Conservation (phyloP, 163 green algal species). For the Scenedesmus sp. region DNA sequence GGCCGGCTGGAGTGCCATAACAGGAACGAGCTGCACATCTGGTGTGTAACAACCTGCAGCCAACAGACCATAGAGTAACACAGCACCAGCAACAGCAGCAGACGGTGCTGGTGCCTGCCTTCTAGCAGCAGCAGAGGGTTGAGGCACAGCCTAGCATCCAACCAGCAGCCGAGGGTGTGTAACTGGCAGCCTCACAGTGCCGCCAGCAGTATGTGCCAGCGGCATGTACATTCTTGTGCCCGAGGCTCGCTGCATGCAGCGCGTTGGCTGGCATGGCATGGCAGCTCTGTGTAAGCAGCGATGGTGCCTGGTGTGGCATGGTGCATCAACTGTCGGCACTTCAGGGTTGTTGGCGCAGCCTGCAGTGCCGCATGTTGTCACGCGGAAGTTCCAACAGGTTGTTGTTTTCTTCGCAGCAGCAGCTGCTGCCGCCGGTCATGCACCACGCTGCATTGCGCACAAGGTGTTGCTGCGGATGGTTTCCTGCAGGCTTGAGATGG, state of each 20-base stretch:
- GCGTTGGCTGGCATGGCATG: background rate
- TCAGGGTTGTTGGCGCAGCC: too few relatives aligned
- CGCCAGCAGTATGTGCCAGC: background rate
- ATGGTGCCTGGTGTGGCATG: too few relatives aligned
- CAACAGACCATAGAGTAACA: background rate
- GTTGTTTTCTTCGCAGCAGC: background rate
- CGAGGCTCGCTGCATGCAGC: background rate
- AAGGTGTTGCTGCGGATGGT: background rate
- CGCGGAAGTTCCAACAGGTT: too few relatives aligned
- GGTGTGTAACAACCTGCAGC: constrained; percentile 37
- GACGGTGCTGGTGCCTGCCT: background rate
- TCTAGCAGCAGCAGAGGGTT: background rate
- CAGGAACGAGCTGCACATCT: constrained; percentile 61
- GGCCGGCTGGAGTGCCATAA: constrained; percentile 62
- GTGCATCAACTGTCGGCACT: too few relatives aligned
- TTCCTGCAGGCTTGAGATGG: constrained; percentile 62
- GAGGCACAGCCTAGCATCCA: background rate
- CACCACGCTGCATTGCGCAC: background rate
- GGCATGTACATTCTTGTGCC: background rate
- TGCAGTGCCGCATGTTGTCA: too few relatives aligned
- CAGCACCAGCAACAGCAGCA: background rate
- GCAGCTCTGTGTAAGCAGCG: too few relatives aligned
- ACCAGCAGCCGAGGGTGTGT: background rate
- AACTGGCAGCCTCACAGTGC: too few relatives aligned
- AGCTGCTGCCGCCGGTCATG: background rate